phyloP scores from a whole-genome alignment of 805 yeast species.

The Metschnikowia hibisci region DNA sequence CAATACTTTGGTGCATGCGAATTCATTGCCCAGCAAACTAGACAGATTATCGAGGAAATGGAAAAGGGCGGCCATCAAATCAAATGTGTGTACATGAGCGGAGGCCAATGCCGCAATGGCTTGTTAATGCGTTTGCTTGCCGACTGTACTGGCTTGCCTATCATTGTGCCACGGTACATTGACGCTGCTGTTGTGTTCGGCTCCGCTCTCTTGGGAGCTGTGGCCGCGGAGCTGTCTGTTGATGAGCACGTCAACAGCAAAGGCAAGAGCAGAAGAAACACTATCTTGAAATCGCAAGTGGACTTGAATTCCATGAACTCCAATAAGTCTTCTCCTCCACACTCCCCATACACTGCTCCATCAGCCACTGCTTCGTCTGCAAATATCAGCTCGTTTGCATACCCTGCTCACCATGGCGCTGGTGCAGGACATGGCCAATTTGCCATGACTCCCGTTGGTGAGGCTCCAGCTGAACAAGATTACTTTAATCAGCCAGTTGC shows the following conservation, averaged over 20 bases:
- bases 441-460: slow-evolving; percentile 37
- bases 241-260: slow-evolving; percentile 29
- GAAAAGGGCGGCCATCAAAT: slow-evolving; percentile 74
- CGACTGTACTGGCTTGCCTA: slow-evolving; percentile 87
- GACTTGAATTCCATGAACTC: slow-evolving; percentile 21
- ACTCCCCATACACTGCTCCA: slow-evolving; percentile 76
- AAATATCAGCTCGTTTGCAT: slow-evolving; percentile 50
- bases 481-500: slow-evolving; percentile 34
- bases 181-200: slow-evolving; percentile 98
- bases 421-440: slow-evolving; percentile 23
- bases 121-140: slow-evolving; percentile 85
- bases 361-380: slow-evolving; percentile 70
- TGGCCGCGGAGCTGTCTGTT: slow-evolving; percentile 71
- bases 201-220: slow-evolving; percentile 91
- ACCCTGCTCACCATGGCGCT: slow-evolving; percentile 27
- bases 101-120: slow-evolving; percentile 95
- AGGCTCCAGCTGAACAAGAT: slow-evolving; percentile 30
- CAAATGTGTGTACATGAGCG: slow-evolving; percentile 78
- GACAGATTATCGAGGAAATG: slow-evolving; percentile 90
- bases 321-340: slow-evolving; percentile 26
- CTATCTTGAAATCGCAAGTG: slow-evolving; percentile 31
- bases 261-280: slow-evolving; percentile 36
- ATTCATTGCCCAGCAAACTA: slow-evolving; percentile 94
- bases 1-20: slow-evolving; percentile 93
- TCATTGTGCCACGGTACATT: slow-evolving; percentile 88